phyloP scores from a whole-genome alignment of 2,329 filamentous ascomycete genomes.

The Botrytis medusae region DNA sequence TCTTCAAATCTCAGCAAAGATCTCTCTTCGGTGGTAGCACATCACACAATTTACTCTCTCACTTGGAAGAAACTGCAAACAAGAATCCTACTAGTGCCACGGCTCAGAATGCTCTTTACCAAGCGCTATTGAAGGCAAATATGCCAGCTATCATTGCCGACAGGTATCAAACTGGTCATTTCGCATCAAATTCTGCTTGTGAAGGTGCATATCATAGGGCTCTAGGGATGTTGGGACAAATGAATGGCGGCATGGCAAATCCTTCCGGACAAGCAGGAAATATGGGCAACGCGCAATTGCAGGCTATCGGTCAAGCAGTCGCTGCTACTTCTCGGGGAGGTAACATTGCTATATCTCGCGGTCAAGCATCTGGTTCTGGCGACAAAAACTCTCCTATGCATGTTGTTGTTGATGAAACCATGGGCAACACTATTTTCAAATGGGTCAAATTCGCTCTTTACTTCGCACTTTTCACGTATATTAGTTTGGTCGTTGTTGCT shows the following conservation, averaged over 20 bases:
- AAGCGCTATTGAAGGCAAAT: constrained; percentile 83
- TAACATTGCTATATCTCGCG: constrained; percentile 55
- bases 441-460: constrained; percentile 85
- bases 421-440: constrained; percentile 76
- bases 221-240: constrained; percentile 58
- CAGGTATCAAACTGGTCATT: constrained; percentile 81
- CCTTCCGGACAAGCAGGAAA: constrained; percentile 38
- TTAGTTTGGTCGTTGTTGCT: constrained; percentile 75
- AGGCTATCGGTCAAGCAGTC: constrained; percentile 79
- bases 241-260: constrained; percentile 32
- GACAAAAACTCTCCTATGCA: constrained; percentile 84
- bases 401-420: constrained; percentile 90
- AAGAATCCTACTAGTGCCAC: constrained; percentile 84
- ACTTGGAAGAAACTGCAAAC: constrained; percentile 88
- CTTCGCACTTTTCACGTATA: constrained; percentile 76
- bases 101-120: constrained; percentile 91
- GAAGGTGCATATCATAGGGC: constrained; percentile 79
- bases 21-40: constrained; percentile 34
- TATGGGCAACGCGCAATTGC: constrained; percentile 62
- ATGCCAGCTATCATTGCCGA: constrained; percentile 93
- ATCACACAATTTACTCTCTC: constrained; percentile 68
- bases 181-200: constrained; percentile 75
- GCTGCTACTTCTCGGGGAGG: constrained; percentile 69
- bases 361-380: constrained; percentile 57
- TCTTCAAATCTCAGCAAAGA: constrained; percentile 28